phyloP scores from a whole-genome alignment of 2,329 filamentous ascomycete genomes.

The Aspergillus sp. region DNA sequence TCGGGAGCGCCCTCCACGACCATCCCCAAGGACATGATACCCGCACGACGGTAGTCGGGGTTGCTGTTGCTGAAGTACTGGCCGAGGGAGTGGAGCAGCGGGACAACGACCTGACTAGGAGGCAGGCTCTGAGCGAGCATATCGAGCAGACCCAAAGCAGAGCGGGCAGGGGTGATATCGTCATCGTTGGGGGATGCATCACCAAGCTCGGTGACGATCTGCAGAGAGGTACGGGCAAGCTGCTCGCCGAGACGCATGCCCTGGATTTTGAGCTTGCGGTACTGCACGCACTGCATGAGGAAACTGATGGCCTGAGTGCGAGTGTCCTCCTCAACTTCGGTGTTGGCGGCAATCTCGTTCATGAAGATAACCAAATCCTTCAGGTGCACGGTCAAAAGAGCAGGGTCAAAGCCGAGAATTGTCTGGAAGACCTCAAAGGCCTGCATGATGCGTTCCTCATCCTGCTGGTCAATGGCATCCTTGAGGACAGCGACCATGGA shows the following conservation, averaged over 20 bases:
- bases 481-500: slow-evolving; percentile 89
- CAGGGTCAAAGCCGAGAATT: slow-evolving; percentile 84
- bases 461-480: slow-evolving; percentile 74
- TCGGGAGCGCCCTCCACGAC: slow-evolving; percentile 96
- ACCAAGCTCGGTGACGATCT: slow-evolving; percentile 88
- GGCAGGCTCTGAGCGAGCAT: slow-evolving; percentile 86
- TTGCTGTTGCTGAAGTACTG: slow-evolving; percentile 76
- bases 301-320: slow-evolving; percentile 90
- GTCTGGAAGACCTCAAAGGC: slow-evolving; percentile 98
- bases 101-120: slow-evolving; percentile 91
- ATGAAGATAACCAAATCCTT: slow-evolving; percentile 92
- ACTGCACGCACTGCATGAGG: slow-evolving; percentile 88
- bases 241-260: slow-evolving; percentile 83
- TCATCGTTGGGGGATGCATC: slow-evolving; percentile 72
- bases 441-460: slow-evolving; percentile 87
- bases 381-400: slow-evolving; percentile 82
- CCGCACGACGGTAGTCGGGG: slow-evolving; percentile 82
- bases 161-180: slow-evolving; percentile 81
- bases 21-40: slow-evolving; percentile 89
- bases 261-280: slow-evolving; percentile 95
- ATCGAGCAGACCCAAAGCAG: slow-evolving; percentile 85
- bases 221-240: slow-evolving; percentile 83
- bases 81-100: slow-evolving; percentile 83
- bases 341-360: slow-evolving; percentile 81
- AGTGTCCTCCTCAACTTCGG: slow-evolving; percentile 78